Evolutionary conservation across 2,329 filamentous ascomycete species (phyloP).

Genomic region (Colletotrichum melonis): DNA sequence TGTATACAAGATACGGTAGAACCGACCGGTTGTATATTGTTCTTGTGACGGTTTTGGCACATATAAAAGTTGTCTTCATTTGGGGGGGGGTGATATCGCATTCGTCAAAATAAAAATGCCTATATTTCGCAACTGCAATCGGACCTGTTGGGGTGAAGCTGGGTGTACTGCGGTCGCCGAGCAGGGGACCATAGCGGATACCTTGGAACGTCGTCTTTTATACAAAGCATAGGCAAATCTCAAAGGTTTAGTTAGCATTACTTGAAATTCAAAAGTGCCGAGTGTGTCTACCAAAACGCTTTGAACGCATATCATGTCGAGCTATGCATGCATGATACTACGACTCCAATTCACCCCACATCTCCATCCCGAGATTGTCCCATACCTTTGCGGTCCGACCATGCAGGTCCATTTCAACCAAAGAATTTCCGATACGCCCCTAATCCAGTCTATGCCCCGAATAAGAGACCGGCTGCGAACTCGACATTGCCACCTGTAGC

Average conservation of each 20-base stretch:
- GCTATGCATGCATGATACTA: slow-evolving; percentile 2
- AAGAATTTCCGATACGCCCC: neutral
- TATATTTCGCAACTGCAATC: neutral
- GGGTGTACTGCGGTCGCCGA: neutral
- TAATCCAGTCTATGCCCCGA: slow-evolving; percentile 53
- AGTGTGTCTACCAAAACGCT: slow-evolving; percentile 8
- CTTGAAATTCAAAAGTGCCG: neutral
- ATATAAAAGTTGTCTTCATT: slow-evolving; percentile 12
- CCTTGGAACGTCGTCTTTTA: neutral
- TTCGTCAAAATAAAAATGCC: neutral
- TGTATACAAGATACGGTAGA: slow-evolving; percentile 88
- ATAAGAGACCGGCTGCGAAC: slow-evolving; percentile 85
- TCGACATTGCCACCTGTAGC: slow-evolving; percentile 89
- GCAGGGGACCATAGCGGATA: neutral
- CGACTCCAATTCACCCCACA: slow-evolving; percentile 16
- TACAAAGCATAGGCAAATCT: neutral
- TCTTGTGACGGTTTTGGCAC: neutral
- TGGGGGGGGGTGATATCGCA: too few relatives aligned
- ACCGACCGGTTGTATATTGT: neutral
- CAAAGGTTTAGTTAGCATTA: neutral
- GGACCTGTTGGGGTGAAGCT: neutral
- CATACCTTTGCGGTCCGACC: neutral
- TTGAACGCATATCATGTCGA: slow-evolving; percentile 1
- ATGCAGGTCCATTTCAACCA: neutral
- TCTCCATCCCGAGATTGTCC: neutral